Evolutionary conservation across 169 alveolate species (phyloP), one percentile per base, ranked within the genome.

Genomic region (Cryptosporidium canis): DNA sequence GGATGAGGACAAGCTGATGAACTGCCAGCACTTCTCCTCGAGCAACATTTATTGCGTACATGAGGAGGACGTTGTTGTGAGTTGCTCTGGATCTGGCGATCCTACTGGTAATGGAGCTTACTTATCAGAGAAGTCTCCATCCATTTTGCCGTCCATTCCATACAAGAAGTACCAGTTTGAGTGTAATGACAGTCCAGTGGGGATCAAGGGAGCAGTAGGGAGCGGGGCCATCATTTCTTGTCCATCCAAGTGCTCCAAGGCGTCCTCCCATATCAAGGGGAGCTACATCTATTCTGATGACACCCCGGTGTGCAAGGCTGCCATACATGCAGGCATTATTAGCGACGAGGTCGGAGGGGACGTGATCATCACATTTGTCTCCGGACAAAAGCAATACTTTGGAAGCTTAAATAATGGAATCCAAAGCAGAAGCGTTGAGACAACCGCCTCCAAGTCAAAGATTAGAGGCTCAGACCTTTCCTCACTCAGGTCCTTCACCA

Each of bases 211-310:
- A 8, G 87, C 87, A 56, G 18, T 77, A 18, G 87, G 87, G 8
- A 35, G 43, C 4, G 87, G 87, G 5, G 87, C 72, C 31, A 61
- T 77, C 6, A 48, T 77, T 61, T 35, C 87, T 39, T 77, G 87
- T 37, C 87, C 87, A 27, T 55, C 72, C 33, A 77, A 33, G 29
- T 77, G 87, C 27, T 56, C 77, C 16, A 77, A 61, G n/a, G 87
- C 87, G 11, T 55, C 87, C 18, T 77, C 87, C 11, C 87, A 77
- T 39, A 18, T 95, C 11, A 94, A 92, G 67, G 98, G 98, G 44
- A 94, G 96, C 18, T 93, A 83, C 71, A 83, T 95, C 35, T 95
- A 95, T 83, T 94, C 97, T 11, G 95, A 92, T 24, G 98, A 95
- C 63, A 94, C 96, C 12, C 91, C 95, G 16, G 92, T 83, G 29